Conservation (phyloP, 345 rosid genomes). For the Citrus unshiu region DNA sequence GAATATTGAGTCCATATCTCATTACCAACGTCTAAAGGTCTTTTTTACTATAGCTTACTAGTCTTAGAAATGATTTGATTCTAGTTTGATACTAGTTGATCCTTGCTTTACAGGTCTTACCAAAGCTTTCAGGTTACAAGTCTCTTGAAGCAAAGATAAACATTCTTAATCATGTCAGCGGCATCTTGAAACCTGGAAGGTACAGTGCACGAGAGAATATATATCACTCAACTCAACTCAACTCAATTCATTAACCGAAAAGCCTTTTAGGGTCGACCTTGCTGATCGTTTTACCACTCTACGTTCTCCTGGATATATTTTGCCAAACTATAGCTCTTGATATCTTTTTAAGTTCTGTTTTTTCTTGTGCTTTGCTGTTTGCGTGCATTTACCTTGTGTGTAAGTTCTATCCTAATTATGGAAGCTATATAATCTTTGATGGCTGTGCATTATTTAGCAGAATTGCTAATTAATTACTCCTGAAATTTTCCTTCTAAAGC, state of each 20-base stretch:
- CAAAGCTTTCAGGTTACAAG: slow-evolving; percentile 34
- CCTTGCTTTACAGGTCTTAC: slow-evolving; percentile 36
- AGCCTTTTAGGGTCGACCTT: background rate
- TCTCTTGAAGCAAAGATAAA: slow-evolving; percentile 44
- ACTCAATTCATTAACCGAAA: background rate
- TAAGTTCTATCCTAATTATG: too few relatives aligned
- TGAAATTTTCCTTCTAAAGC: too few relatives aligned
- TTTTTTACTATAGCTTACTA: too few relatives aligned
- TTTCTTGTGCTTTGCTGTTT: too few relatives aligned
- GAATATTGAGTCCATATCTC: too few relatives aligned
- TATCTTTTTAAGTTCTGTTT: too few relatives aligned
- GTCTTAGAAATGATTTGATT: background rate
- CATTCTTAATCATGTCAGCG: slow-evolving; percentile 49
- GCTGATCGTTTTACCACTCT: background rate
- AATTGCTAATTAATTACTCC: too few relatives aligned
- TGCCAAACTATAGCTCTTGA: too few relatives aligned
- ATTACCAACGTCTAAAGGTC: too few relatives aligned
- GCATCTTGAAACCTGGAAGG: slow-evolving; percentile 70
- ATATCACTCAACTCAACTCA: too few relatives aligned
- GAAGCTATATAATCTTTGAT: too few relatives aligned
- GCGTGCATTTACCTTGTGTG: background rate
- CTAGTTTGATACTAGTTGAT: background rate
- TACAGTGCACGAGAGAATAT: slow-evolving; percentile 29
- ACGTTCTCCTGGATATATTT: too few relatives aligned
- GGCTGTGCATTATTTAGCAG: background rate